A percentile compares a stretch with the other conserved stretches of the same genome.
Evolutionary conservation across 163 green algal genomes (phyloP).

Genomic region (Trebouxiophyceae sp.): DNA sequence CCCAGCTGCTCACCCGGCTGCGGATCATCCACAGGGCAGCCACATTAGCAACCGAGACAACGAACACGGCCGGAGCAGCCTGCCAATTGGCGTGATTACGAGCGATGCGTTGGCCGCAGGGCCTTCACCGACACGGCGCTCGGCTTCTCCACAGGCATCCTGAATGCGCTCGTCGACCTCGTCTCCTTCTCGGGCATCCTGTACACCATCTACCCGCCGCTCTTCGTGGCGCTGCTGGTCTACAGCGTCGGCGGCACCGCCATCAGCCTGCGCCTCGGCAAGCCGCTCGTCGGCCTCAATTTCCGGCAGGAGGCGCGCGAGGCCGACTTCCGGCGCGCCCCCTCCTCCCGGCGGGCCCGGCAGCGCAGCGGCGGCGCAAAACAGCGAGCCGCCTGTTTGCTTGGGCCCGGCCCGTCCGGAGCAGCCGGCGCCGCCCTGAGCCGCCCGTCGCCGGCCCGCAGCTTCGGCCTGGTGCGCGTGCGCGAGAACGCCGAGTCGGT

Average conservation of each 20-base stretch:
- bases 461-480: slow-evolving; percentile 80
- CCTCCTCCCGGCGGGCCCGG: not conserved
- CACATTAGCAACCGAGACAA: too few species aligned
- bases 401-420: too few species aligned
- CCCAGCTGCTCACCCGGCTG: too few species aligned
- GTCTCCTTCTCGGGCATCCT: slow-evolving; percentile 92
- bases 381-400: too few species aligned
- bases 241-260: slow-evolving; percentile 89
- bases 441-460: too few species aligned
- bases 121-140: slow-evolving; percentile 85
- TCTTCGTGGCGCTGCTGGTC: slow-evolving; percentile 84
- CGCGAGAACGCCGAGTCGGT: slow-evolving; percentile 94
- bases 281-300: slow-evolving; percentile 87
- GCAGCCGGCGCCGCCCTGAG: too few species aligned
- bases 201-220: slow-evolving; percentile 93
- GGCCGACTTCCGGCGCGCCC: slow-evolving; percentile 63
- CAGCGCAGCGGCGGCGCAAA: too few species aligned
- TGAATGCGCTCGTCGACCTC: slow-evolving; percentile 83
- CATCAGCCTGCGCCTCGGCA: slow-evolving; percentile 55
- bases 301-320: slow-evolving; percentile 94
- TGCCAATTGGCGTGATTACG: not conserved
- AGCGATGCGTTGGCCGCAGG: too few species aligned
- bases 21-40: too few species aligned
- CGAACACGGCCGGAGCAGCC: too few species aligned
- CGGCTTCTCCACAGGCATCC: slow-evolving; percentile 68